A percentile compares a stretch with the other conserved stretches of the same genome.
These are phyloP conservation scores for Microbotryum violaceum DNA, from an alignment of 1,284 basidiomycete species.

Conservation along the genomic window DNA sequence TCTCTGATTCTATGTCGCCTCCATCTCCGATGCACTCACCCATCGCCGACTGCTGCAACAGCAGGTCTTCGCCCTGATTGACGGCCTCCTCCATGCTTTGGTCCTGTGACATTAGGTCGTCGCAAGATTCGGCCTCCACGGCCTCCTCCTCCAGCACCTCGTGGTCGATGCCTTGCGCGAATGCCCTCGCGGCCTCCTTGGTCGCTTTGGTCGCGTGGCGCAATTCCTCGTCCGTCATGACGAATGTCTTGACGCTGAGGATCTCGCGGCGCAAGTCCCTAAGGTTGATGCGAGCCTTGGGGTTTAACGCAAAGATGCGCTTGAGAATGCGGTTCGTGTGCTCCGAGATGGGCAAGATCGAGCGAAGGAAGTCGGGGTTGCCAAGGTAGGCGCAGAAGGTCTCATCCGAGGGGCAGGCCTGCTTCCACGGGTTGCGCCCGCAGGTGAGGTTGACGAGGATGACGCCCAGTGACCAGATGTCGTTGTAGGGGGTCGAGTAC, in stretches of 20 bases:
- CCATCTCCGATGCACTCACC: background rate
- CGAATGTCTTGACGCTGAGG: constrained; percentile 57
- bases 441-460: constrained; percentile 83
- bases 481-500: constrained; percentile 68
- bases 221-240: constrained; percentile 53
- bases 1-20: background rate
- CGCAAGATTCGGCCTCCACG: no score
- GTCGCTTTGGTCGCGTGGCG: constrained; percentile 41
- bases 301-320: constrained; percentile 48
- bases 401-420: constrained; percentile 62
- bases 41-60: background rate
- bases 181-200: constrained; percentile 37
- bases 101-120: background rate
- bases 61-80: background rate
- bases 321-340: constrained; percentile 52
- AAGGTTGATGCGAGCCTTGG: constrained; percentile 50
- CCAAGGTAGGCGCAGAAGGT: constrained; percentile 62
- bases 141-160: background rate
- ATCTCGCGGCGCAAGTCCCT: constrained; percentile 56
- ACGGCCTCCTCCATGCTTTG: constrained; percentile 11
- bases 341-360: constrained; percentile 62
- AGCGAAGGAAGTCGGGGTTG: constrained; percentile 60
- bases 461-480: constrained; percentile 92
- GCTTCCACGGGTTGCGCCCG: constrained; percentile 79
- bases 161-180: constrained; percentile 15